These are phyloP conservation scores for Actinomortierella wolfii DNA, from an alignment of 371 early-diverging fungal genomes.

Conservation along the genomic window DNA sequence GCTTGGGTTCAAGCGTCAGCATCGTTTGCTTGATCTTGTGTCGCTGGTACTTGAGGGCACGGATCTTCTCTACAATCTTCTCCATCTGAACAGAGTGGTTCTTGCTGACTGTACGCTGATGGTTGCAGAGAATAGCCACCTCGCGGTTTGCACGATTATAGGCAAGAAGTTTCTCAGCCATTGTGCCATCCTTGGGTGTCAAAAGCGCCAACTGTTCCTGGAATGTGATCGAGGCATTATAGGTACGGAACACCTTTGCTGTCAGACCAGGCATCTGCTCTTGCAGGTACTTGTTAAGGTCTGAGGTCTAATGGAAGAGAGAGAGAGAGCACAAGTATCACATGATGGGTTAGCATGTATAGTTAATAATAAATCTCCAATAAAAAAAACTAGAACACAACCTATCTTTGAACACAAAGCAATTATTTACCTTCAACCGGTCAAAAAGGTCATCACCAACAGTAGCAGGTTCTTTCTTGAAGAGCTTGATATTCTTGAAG, in stretches of 20 bases:
- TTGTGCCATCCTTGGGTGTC: slow-evolving; percentile 70
- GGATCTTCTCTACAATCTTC: slow-evolving; percentile 81
- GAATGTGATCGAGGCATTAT: slow-evolving; percentile 95
- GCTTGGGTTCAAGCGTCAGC: slow-evolving; percentile 70
- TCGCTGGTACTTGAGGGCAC: slow-evolving; percentile 84
- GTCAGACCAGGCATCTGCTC: slow-evolving; percentile 90
- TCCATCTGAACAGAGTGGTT: slow-evolving; percentile 79
- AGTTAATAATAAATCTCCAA: not conserved
- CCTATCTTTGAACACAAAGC: no score
- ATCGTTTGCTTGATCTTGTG: slow-evolving; percentile 70
- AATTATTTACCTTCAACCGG: slow-evolving; percentile 72
- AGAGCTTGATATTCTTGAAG: slow-evolving; percentile 89
- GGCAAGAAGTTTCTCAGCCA: slow-evolving; percentile 87
- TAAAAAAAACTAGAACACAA: not conserved
- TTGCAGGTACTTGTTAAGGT: slow-evolving; percentile 88
- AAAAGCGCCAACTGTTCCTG: slow-evolving; percentile 80
- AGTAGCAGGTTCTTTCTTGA: slow-evolving; percentile 79
- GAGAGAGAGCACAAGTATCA: not conserved
- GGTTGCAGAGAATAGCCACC: slow-evolving; percentile 97
- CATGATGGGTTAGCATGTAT: not conserved
- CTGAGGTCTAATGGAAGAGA: slow-evolving; percentile 54
- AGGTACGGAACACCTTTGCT: slow-evolving; percentile 99
- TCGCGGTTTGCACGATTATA: slow-evolving; percentile 96
- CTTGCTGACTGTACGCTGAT: slow-evolving; percentile 91
- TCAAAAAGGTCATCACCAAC: slow-evolving; percentile 87